Evolutionary conservation across 495 filamentous ascomycete genomes (phyloP), one percentile per base, ranked within the genome.

Genomic region (Neurospora sp.): DNA sequence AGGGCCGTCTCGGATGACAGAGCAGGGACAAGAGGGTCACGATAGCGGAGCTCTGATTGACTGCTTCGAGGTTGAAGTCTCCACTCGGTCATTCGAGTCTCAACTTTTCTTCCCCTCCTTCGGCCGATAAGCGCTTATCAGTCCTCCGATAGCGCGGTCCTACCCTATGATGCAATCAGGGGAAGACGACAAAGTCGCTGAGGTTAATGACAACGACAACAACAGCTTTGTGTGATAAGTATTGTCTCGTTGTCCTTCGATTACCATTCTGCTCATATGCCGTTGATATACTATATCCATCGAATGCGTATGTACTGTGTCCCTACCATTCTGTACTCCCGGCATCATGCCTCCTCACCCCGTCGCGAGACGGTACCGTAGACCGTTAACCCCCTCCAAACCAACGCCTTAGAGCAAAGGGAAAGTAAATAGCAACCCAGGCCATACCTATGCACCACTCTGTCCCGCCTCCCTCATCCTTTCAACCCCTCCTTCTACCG

Each of bases 401-500:
- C 53, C 27, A 65, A 65, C 53, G 53, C 53, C 53, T 17, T 8
- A 7, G n/a, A 35, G 27, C 53, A 65, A 65, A 65, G 53, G 27
- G 6, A 65, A 35, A 17, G 12, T 65, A 35, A 17, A 65, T 8
- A 35, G 8, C 10, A 59, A 14, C 20, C 27, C 53, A 65, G 3
- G 9, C 20, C 4, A 59, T 59, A 37, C 22, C 82, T 71, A 87
- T 20, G 83, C 84, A 70, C 82, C 80, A 42, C 82, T 82, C 79
- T 81, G 79, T 17, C 83, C 84, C 8, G 81, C 84, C 73, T 84
- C 80, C 39, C 83, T 75, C 22, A 82, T 81, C 70, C 76, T 73
- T 70, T 82, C 84, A 72, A 84, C 78, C 31, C 70, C 73, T 27
- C 53, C 73, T 40, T 77, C 70, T 59, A 73, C 69, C 40, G 74